Conservation (phyloP, 148 eudicot genomes). For the Rhododendron mucronatum region DNA sequence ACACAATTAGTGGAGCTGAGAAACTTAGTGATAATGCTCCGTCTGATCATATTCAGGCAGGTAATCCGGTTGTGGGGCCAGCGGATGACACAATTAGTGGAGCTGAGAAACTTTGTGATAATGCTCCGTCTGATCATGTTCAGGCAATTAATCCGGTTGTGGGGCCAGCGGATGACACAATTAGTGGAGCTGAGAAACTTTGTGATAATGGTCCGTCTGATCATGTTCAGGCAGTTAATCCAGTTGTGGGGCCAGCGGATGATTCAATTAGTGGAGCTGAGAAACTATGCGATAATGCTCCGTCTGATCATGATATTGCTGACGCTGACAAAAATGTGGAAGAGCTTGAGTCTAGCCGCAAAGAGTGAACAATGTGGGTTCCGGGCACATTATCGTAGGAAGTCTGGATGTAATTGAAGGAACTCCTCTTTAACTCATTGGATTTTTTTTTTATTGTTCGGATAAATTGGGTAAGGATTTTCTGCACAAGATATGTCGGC, state of each 20-base stretch:
- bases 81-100: background rate
- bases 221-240: background rate
- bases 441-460: background rate
- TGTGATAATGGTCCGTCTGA: background rate
- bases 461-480: background rate
- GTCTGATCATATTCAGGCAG: background rate
- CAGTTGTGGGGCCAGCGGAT: conserved; percentile 1
- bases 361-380: background rate
- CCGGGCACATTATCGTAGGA: background rate
- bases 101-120: background rate
- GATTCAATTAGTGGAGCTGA: background rate
- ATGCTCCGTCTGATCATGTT: background rate
- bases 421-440: background rate
- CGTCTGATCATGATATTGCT: background rate
- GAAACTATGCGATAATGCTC: background rate
- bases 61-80: background rate
- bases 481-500: background rate
- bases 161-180: conserved; percentile 2
- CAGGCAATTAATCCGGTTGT: background rate
- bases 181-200: background rate
- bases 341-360: background rate
- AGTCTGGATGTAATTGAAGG: too few species aligned
- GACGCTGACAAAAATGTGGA: conserved; percentile 2
- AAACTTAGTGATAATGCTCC: background rate
- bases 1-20: background rate